These are phyloP conservation scores for Porphyridium purpureum DNA, from an alignment of 23 red algal genomes.

Conservation along the genomic window DNA sequence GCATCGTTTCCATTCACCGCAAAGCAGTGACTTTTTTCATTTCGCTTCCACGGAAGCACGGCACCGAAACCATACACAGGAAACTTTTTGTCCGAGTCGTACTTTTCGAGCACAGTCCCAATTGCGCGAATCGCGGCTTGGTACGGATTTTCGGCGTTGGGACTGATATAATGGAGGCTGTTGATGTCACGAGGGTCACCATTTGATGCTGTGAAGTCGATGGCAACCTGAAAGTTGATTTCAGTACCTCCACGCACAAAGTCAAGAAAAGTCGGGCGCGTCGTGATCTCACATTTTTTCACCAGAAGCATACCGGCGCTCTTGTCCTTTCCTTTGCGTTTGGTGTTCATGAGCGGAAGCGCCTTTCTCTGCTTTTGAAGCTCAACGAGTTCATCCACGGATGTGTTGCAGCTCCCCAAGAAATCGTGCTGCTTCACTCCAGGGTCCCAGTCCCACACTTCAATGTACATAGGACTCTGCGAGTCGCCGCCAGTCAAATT, in stretches of 20 bases:
- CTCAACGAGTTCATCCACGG: too few species aligned
- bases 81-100: conserved; percentile 21
- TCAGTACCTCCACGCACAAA: conserved; percentile 40
- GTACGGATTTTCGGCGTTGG: conserved; percentile 17
- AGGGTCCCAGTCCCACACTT: too few species aligned
- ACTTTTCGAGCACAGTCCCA: conserved; percentile 19
- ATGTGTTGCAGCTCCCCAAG: too few species aligned
- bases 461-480: too few species aligned
- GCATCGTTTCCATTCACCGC: conserved; percentile 18
- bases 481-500: too few species aligned
- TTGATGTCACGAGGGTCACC: conserved; percentile 11
- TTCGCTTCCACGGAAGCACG: conserved; percentile 16
- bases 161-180: conserved; percentile 18
- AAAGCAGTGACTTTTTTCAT: conserved; percentile 24
- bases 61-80: conserved; percentile 59
- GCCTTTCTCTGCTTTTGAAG: too few species aligned
- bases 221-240: conserved; percentile 39
- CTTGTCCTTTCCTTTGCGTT: too few species aligned
- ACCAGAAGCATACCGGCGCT: too few species aligned
- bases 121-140: conserved; percentile 39
- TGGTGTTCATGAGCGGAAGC: too few species aligned
- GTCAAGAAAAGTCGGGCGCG: conserved; percentile 28
- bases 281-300: too few species aligned
- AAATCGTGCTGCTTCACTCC: too few species aligned
- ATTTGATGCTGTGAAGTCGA: conserved; percentile 57